Conservation (phyloP, 305 asterid genomes). For the Plantago lanceolata region DNA sequence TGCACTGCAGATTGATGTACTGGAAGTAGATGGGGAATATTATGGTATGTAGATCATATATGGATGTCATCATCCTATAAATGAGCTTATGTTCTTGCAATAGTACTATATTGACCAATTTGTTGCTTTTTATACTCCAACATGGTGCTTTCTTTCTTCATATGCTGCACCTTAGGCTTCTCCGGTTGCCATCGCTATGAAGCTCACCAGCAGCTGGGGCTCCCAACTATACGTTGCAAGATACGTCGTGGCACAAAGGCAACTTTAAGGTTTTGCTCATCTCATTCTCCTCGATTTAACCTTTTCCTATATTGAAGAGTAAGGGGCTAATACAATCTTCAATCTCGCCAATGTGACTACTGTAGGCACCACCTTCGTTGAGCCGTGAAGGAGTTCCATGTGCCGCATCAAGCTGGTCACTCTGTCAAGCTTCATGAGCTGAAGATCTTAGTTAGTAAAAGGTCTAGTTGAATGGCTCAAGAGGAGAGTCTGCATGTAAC, state of each 20-base stretch:
- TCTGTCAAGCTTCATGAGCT: constrained; percentile 7
- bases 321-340: no score
- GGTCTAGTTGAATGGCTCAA: no score
- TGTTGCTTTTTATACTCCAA: background rate
- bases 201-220: constrained; percentile 86
- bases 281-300: background rate
- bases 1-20: constrained; percentile 95
- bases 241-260: constrained; percentile 91
- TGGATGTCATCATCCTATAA: no score
- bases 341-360: no score
- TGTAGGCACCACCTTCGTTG: constrained; percentile 76
- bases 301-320: no score
- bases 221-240: constrained; percentile 84
- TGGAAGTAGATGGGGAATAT: constrained; percentile 82
- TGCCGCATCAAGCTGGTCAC: background rate
- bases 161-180: constrained; percentile 42
- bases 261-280: constrained; percentile 51
- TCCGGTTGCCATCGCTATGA: constrained; percentile 92
- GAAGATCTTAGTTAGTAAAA: no score
- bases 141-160: constrained; percentile 7
- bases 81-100: background rate
- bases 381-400: background rate
- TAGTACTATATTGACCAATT: background rate
- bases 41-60: constrained; percentile 43
- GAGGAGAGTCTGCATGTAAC: no score